A percentile compares a stretch with the other conserved stretches of the same genome.
These are phyloP conservation scores for Annulohypoxylon moriforme DNA, from an alignment of 495 filamentous ascomycete genomes.

Conservation along the genomic window DNA sequence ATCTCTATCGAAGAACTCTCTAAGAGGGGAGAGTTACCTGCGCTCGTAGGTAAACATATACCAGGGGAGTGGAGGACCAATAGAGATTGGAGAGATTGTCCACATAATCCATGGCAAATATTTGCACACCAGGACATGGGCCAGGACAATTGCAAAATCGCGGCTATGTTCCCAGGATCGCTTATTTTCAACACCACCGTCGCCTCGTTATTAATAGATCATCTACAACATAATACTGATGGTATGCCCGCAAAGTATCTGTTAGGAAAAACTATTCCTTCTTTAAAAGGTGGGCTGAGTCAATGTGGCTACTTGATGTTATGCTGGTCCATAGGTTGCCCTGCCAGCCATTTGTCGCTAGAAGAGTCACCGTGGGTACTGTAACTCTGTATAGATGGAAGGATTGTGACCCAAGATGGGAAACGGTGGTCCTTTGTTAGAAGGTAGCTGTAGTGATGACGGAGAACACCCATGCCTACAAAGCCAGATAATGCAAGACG, in stretches of 20 bases:
- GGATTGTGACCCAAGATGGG: conserved; percentile 7
- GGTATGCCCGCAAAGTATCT: not conserved
- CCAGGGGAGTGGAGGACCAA: conserved; percentile 1
- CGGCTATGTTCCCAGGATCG: not conserved
- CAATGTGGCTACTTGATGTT: not conserved
- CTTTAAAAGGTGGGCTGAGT: not conserved
- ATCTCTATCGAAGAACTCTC: not conserved
- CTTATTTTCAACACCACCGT: conserved; percentile 9
- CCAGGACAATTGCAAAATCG: not conserved
- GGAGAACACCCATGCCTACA: not conserved
- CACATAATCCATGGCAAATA: not conserved
- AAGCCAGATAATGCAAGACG: too few species aligned
- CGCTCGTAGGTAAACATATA: not conserved
- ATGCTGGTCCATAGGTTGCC: not conserved
- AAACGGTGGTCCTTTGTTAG: not conserved
- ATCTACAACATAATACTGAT: not conserved
- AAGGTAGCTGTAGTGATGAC: not conserved
- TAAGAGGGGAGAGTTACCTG: not conserved
- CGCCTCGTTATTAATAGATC: not conserved
- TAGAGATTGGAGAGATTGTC: not conserved
- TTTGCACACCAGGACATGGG: not conserved
- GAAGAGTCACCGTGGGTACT: not conserved
- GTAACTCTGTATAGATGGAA: not conserved
- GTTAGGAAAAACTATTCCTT: not conserved
- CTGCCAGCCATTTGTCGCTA: conserved; percentile 1